Conservation (phyloP, 2,329 filamentous ascomycete species). For the Sclerotinia glacialis region DNA sequence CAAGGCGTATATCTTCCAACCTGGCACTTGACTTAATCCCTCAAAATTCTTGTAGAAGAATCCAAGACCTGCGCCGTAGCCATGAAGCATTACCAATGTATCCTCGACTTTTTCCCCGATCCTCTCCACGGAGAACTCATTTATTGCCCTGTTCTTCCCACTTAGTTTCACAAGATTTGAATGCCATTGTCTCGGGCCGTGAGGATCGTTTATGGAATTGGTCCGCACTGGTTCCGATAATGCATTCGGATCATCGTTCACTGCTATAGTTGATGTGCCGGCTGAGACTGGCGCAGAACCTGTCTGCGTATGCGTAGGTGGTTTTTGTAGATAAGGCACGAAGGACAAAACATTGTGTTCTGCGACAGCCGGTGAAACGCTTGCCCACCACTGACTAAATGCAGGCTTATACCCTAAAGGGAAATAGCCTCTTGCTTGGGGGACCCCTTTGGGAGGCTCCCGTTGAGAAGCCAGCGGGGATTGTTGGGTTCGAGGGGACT, state of each 20-base stretch:
- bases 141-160: conserved; percentile 82
- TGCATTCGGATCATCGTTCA: conserved; percentile 41
- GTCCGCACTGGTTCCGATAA: conserved; percentile 45
- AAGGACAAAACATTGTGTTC: conserved; percentile 86
- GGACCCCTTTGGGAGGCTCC: conserved; percentile 40
- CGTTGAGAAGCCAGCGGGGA: conserved; percentile 49
- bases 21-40: conserved; percentile 69
- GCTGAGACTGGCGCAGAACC: conserved; percentile 50
- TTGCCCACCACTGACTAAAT: conserved; percentile 91
- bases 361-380: conserved; percentile 74
- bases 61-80: conserved; percentile 91
- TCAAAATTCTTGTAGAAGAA: conserved; percentile 99
- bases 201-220: conserved; percentile 63
- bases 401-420: conserved; percentile 90
- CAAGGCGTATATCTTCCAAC: conserved; percentile 90
- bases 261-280: conserved; percentile 41
- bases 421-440: conserved; percentile 55
- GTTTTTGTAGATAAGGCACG: conserved; percentile 77
- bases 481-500: conserved; percentile 44
- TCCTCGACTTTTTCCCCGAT: conserved; percentile 76
- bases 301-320: conserved; percentile 54
- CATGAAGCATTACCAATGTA: conserved; percentile 92
- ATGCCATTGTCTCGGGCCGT: conserved; percentile 81
- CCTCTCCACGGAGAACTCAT: conserved; percentile 89
- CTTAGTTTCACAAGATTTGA: conserved; percentile 79